A percentile compares a stretch with the other conserved stretches of the same genome.
These are phyloP conservation scores for Bremia lactucae DNA, from an alignment of 352 stramenopile species.

Conservation along the genomic window DNA sequence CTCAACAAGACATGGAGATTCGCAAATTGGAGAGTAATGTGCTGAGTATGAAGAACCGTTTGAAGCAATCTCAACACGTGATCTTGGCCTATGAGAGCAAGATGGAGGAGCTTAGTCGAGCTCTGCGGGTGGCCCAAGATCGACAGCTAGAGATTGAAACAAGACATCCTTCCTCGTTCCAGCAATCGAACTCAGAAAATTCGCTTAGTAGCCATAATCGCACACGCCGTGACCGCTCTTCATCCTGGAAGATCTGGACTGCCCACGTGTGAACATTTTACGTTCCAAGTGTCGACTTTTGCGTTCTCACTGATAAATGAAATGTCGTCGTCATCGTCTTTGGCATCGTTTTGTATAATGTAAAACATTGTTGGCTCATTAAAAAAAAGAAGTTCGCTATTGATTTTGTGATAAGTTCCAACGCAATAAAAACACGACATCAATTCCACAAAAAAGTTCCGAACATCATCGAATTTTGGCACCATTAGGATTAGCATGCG, in stretches of 20 bases:
- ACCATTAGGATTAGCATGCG: too few relatives aligned
- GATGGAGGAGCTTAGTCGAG: slow-evolving; percentile 57
- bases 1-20: slow-evolving; percentile 50
- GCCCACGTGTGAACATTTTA: slow-evolving; percentile 25
- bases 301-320: too few relatives aligned
- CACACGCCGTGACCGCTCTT: slow-evolving; percentile 16
- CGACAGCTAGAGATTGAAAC: slow-evolving; percentile 18
- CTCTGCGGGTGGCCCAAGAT: slow-evolving; percentile 42
- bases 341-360: too few relatives aligned
- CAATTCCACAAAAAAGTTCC: too few relatives aligned
- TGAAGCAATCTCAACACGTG: slow-evolving; percentile 50
- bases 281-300: too few relatives aligned
- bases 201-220: not conserved
- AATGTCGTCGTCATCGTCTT: not conserved
- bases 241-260: slow-evolving; percentile 32
- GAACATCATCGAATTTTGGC: too few relatives aligned
- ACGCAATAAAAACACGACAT: too few relatives aligned
- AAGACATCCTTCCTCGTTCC: slow-evolving; percentile 9
- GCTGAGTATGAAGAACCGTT: slow-evolving; percentile 51
- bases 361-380: too few relatives aligned
- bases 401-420: too few relatives aligned
- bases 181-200: slow-evolving; percentile 6
- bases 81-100: slow-evolving; percentile 64
- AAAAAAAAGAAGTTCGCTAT: too few relatives aligned
- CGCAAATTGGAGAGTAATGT: slow-evolving; percentile 59